A percentile compares a stretch with the other conserved stretches of the same genome.
These are phyloP conservation scores for Fusarium keratoplasticum DNA, from an alignment of 2,329 filamentous ascomycete genomes.

Conservation along the genomic window DNA sequence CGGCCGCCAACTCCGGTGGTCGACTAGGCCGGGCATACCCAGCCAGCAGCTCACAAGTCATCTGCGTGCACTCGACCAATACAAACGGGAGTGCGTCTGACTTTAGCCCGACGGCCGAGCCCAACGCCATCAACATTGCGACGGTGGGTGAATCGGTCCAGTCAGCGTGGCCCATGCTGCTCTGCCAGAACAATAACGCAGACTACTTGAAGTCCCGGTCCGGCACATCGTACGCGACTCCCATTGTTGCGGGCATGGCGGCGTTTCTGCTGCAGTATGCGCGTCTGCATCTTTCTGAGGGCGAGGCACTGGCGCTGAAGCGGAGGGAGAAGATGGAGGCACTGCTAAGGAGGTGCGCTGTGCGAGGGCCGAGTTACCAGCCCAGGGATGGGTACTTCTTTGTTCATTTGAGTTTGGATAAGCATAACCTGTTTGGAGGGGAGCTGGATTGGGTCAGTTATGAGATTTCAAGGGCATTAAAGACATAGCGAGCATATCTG, in stretches of 20 bases:
- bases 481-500: not conserved
- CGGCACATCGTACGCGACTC: conserved; percentile 18
- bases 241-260: conserved; percentile 5
- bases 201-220: not conserved
- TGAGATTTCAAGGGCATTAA: not conserved
- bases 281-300: not conserved
- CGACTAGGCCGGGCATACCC: conserved; percentile 13
- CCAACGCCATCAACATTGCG: conserved; percentile 9
- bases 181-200: not conserved
- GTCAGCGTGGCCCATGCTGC: conserved; percentile 14
- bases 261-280: conserved; percentile 9
- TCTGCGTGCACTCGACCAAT: conserved; percentile 25
- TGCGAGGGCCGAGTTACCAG: not conserved
- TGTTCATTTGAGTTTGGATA: conserved; percentile 5
- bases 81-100: conserved; percentile 3
- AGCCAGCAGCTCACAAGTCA: conserved; percentile 7
- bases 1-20: conserved; percentile 18
- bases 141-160: conserved; percentile 11
- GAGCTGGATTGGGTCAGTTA: not conserved
- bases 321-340: conserved; percentile 10
- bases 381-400: conserved; percentile 8
- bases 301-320: not conserved
- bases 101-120: conserved; percentile 17
- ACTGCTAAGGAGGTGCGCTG: conserved; percentile 2
- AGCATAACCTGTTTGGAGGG: conserved; percentile 15